Base-by-base conservation (phyloP, 148 eudicot genomes). In the Spergularia marina region DNA sequence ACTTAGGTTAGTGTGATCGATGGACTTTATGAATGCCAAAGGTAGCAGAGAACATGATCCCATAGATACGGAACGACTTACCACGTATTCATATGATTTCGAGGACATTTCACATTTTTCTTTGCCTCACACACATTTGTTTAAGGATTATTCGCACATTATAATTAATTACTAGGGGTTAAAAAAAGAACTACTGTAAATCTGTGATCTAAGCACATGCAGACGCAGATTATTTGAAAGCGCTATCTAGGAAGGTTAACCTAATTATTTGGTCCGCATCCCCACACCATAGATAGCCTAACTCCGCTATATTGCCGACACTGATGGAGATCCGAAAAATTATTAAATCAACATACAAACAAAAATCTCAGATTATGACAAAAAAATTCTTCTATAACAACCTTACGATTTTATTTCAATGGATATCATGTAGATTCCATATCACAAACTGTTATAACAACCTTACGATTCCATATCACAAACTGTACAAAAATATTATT, bases 31-130 rank as follows among this genome's bases (percentile, higher is more conserved):
- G 41, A 49, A 36, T 73, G 81, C 73, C 44, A 73, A 79, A 79
- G 62, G 63, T 10, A 61, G 0, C 5, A 67, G 73, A 74, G 70
- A 74, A 68, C 82, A 79, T 23, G 82, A 79, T 79, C 82, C 82
- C 70, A 74, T 40, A 63, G 34, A 68, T 68, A 61, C 78, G 82
- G 70, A 13, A 52, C 77, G 18, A 72, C 53, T 73, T 47, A 60
- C 59, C 51, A 61, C 25, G 55, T 74, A 55, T 67, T 40, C 44
- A 63, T 39, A 18, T 36, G 5, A 70, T 49, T 16, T 65, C 54
- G 16, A 41, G 44, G 5, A 17, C 49, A 44, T 44, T 5, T 44
- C 49, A 44, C 2, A 47, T 67, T 34, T 67, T 44, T 30, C 70
- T 11, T 67, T 67, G 49, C 44, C 49, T 11, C 41, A 20, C 17